Evolutionary conservation across 2,329 filamentous ascomycete species (phyloP).

Genomic region (Pyrenophora seminiperda): DNA sequence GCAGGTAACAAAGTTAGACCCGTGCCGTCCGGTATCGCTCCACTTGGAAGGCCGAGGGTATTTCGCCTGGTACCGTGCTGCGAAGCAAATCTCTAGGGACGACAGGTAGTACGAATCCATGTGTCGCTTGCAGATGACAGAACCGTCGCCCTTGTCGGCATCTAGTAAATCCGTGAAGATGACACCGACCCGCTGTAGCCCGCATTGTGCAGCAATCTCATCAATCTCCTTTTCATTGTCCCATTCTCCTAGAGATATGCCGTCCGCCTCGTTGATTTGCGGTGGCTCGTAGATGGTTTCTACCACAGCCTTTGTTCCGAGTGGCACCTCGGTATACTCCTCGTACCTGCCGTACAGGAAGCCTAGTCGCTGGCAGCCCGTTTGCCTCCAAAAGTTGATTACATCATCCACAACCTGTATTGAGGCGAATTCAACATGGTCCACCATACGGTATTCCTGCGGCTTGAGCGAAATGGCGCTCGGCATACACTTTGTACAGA

Average conservation of each 20-base stretch:
- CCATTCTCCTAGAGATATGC: conserved; percentile 84
- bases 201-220: conserved; percentile 78
- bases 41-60: conserved; percentile 92
- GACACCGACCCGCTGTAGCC: conserved; percentile 85
- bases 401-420: conserved; percentile 85
- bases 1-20: conserved; percentile 96
- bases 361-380: conserved; percentile 81
- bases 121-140: conserved; percentile 92
- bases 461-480: conserved; percentile 95
- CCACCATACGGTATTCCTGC: conserved; percentile 93
- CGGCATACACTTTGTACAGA: conserved; percentile 97
- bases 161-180: conserved; percentile 94
- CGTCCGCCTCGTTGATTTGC: conserved; percentile 86
- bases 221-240: conserved; percentile 82
- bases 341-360: conserved; percentile 90
- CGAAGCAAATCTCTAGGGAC: conserved; percentile 89
- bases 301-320: conserved; percentile 93
- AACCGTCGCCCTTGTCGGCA: conserved; percentile 78
- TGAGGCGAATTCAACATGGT: conserved; percentile 94
- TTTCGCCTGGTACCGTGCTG: conserved; percentile 83
- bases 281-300: conserved; percentile 97
- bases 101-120: conserved; percentile 94
- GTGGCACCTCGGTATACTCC: conserved; percentile 88
- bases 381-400: conserved; percentile 88
- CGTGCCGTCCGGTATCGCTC: conserved; percentile 93